Evolutionary conservation across 2,329 filamentous ascomycete species (phyloP).

Genomic region (Bipolaris gigantea): DNA sequence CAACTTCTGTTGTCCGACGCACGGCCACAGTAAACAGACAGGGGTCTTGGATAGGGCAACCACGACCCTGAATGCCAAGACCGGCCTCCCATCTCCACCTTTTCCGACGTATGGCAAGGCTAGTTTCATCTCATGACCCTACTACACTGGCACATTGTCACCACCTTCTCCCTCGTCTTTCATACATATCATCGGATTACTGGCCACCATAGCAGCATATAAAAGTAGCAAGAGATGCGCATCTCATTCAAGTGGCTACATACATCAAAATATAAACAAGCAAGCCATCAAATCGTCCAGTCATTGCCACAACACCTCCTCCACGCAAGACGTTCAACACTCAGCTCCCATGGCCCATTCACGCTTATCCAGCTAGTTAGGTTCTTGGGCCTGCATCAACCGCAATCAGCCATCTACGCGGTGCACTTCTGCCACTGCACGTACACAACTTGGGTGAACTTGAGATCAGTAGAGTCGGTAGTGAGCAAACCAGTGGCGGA

Average conservation of each 20-base stretch:
- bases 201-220: neutral
- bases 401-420: slow-evolving; percentile 18
- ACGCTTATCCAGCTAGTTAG: slow-evolving; percentile 13
- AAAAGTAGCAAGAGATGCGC: slow-evolving; percentile 5
- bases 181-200: neutral
- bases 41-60: slow-evolving; percentile 25
- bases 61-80: slow-evolving; percentile 24
- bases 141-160: neutral
- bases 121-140: neutral
- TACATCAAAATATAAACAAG: slow-evolving; percentile 8
- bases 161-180: neutral
- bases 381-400: slow-evolving; percentile 11
- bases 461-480: slow-evolving; percentile 54
- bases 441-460: slow-evolving; percentile 50
- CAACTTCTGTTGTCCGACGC: slow-evolving; percentile 23
- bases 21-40: slow-evolving; percentile 35
- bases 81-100: neutral
- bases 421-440: slow-evolving; percentile 50
- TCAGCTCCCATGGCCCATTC: slow-evolving; percentile 6
- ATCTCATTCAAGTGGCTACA: slow-evolving; percentile 13
- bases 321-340: slow-evolving; percentile 8
- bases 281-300: slow-evolving; percentile 2
- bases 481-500: slow-evolving; percentile 48
- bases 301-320: slow-evolving; percentile 8
- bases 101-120: slow-evolving; percentile 3